These are phyloP conservation scores for Withania somnifera DNA, from an alignment of 305 asterid genomes.

Conservation along the genomic window DNA sequence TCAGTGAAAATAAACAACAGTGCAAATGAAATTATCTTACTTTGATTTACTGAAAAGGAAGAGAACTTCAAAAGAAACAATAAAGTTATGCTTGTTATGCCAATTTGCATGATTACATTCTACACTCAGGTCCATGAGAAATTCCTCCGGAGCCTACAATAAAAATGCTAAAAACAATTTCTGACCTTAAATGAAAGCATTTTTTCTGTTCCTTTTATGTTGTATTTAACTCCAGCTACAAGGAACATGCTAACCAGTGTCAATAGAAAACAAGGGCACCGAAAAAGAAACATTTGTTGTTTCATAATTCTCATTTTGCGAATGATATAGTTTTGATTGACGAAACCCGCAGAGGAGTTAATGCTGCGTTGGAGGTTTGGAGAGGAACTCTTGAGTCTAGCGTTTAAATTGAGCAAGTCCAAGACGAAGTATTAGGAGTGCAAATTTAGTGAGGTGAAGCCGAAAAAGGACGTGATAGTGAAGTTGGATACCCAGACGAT, in stretches of 20 bases:
- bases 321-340: too few species aligned
- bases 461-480: too few species aligned
- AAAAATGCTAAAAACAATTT: background rate
- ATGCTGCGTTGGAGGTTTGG: too few species aligned
- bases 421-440: too few species aligned
- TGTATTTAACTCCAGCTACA: background rate
- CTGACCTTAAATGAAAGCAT: background rate
- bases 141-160: background rate
- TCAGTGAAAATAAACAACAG: conserved; percentile 16
- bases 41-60: background rate
- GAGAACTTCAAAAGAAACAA: background rate
- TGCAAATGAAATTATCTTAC: background rate
- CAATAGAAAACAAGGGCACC: background rate
- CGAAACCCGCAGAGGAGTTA: too few species aligned
- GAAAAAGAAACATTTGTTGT: background rate
- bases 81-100: background rate
- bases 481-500: too few species aligned
- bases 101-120: background rate
- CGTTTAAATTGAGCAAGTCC: too few species aligned
- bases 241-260: background rate
- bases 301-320: background rate
- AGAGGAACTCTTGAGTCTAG: too few species aligned
- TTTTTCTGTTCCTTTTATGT: background rate
- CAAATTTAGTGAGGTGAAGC: too few species aligned
- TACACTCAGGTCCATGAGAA: background rate